Percentiles rank a stretch among this genome's conserved stretches.
Conservation (phyloP, 768 basidiomycete species). For the Crucibulum laeve region DNA sequence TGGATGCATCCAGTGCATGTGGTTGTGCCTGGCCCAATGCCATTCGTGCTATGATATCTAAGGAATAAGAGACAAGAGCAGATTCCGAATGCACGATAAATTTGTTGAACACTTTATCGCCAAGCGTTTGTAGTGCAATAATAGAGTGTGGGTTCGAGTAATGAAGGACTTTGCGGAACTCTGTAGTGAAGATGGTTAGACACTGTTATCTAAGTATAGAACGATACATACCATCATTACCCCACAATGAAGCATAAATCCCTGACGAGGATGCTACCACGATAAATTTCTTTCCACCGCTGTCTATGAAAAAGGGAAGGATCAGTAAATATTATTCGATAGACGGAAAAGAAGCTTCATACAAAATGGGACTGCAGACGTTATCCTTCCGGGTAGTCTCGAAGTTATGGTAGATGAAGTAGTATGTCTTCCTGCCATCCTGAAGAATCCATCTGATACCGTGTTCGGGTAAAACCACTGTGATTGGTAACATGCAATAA, state of each 20-base stretch:
- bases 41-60: constrained; percentile 64
- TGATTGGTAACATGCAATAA: neutral
- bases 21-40: constrained; percentile 43
- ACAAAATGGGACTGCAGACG: constrained; percentile 64
- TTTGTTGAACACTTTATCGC: constrained; percentile 49
- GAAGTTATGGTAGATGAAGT: constrained; percentile 18
- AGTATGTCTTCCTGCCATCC: constrained; percentile 33
- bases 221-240: constrained; percentile 44
- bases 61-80: constrained; percentile 59
- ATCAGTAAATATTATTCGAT: constrained; percentile 2
- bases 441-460: constrained; percentile 61
- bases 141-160: constrained; percentile 48
- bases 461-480: constrained; percentile 67
- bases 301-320: constrained; percentile 26
- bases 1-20: constrained; percentile 47
- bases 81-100: constrained; percentile 62
- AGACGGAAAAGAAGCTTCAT: constrained; percentile 13
- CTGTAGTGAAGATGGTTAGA: constrained; percentile 26
- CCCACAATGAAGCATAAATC: constrained; percentile 57
- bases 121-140: constrained; percentile 44
- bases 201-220: neutral
- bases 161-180: constrained; percentile 53
- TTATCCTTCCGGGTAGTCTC: constrained; percentile 54
- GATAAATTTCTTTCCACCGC: constrained; percentile 49
- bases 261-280: constrained; percentile 67